Conservation (phyloP, 2,329 filamentous ascomycete genomes). For the Colletotrichum ledebouriae region DNA sequence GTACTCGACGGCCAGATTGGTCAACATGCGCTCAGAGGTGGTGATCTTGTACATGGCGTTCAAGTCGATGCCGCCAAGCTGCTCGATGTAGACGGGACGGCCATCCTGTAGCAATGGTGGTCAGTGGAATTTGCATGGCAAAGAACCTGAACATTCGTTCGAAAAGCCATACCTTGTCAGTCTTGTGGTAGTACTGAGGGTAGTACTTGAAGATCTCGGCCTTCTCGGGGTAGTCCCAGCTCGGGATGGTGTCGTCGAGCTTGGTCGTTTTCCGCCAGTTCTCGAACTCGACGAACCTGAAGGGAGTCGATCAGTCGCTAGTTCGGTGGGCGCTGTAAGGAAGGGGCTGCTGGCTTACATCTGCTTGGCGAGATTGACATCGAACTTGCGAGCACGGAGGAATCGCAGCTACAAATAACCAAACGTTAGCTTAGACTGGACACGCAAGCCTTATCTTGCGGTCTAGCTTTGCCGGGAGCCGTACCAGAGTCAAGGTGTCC, state of each 20-base stretch:
- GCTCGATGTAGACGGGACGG: slow-evolving; percentile 96
- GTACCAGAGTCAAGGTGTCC: slow-evolving; percentile 91
- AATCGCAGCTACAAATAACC: slow-evolving; percentile 77
- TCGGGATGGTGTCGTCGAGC: slow-evolving; percentile 83
- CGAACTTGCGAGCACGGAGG: slow-evolving; percentile 94
- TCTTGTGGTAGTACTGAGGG: slow-evolving; percentile 99
- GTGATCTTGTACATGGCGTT: slow-evolving; percentile 94
- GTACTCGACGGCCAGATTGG: slow-evolving; percentile 97
- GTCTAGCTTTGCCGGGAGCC: slow-evolving; percentile 47
- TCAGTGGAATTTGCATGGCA: not conserved
- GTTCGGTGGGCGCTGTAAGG: not conserved
- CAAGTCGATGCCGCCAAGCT: slow-evolving; percentile 93
- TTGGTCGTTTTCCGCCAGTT: slow-evolving; percentile 91
- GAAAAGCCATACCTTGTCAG: slow-evolving; percentile 73
- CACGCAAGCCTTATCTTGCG: slow-evolving; percentile 8
- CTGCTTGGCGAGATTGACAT: slow-evolving; percentile 83
- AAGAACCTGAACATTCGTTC: not conserved
- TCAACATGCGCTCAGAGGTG: slow-evolving; percentile 90
- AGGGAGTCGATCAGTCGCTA: slow-evolving; percentile 7
- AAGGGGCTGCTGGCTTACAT: slow-evolving; percentile 71
- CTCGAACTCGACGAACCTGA: slow-evolving; percentile 91
- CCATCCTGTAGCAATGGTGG: slow-evolving; percentile 75
- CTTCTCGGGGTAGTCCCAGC: slow-evolving; percentile 91
- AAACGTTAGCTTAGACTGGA: slow-evolving; percentile 38
- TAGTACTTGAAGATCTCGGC: slow-evolving; percentile 89